A percentile compares a stretch with the other conserved stretches of the same genome.
These are phyloP conservation scores for Solanum rostratum DNA, from an alignment of 257 asterid genomes.

Conservation along the genomic window DNA sequence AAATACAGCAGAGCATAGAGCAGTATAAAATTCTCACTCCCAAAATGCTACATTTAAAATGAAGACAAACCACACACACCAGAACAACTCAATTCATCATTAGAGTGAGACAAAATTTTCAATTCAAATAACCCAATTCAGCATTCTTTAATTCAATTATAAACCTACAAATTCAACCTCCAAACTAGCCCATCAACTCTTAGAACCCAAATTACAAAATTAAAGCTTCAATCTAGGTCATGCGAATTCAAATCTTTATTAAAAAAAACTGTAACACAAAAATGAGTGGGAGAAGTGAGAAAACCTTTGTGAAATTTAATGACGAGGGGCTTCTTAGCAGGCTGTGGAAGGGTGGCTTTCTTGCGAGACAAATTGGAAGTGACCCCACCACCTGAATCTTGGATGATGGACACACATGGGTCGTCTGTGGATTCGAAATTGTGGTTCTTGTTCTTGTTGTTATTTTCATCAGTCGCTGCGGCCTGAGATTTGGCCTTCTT, in stretches of 20 bases:
- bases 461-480: conserved; percentile 20
- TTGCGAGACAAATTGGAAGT: conserved; percentile 66
- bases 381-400: conserved; percentile 37
- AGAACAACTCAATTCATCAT: background rate
- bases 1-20: background rate
- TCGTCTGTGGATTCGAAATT: conserved; percentile 43
- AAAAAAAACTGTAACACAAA: background rate
- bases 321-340: conserved; percentile 57
- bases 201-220: background rate
- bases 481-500: conserved; percentile 72
- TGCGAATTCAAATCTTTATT: background rate
- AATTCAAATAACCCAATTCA: background rate
- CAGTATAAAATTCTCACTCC: background rate
- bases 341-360: conserved; percentile 77
- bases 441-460: conserved; percentile 10
- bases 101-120: background rate
- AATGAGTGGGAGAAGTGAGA: background rate
- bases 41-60: background rate
- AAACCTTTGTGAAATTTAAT: conserved; percentile 77
- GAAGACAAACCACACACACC: background rate
- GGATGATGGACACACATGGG: conserved; percentile 30
- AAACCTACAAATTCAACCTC: background rate
- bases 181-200: background rate
- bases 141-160: background rate
- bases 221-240: background rate